Conservation (phyloP, 345 rosid genomes). For the Ailanthus altissimus region DNA sequence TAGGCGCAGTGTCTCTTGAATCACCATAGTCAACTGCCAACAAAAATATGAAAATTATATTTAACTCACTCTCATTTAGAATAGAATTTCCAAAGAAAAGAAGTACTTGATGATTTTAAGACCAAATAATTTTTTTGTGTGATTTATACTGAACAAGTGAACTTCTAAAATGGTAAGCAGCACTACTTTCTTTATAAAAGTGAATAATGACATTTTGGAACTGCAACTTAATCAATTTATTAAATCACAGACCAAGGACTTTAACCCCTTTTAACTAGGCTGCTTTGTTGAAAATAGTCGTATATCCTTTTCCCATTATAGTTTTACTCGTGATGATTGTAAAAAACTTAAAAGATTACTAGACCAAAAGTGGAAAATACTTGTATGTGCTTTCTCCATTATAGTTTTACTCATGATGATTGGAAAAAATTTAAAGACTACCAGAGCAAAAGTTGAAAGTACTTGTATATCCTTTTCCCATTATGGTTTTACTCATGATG, state of each 20-base stretch:
- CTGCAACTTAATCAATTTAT: not conserved
- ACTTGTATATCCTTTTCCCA: not conserved
- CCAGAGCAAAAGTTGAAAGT: not conserved
- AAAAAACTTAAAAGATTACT: not conserved
- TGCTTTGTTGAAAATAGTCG: not conserved
- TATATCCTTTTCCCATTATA: not conserved
- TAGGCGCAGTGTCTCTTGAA: constrained; percentile 40
- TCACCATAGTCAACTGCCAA: constrained; percentile 39
- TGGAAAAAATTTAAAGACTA: not conserved
- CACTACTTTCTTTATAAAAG: not conserved
- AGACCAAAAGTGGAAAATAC: not conserved
- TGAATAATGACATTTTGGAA: not conserved
- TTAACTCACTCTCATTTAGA: not conserved
- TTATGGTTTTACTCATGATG: not conserved
- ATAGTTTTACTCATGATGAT: not conserved
- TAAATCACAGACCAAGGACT: not conserved
- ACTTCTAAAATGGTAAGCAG: not conserved
- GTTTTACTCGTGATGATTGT: not conserved
- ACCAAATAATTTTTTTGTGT: not conserved
- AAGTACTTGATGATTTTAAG: not conserved
- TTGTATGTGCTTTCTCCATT: not conserved
- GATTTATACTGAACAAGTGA: not conserved
- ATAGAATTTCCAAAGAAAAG: not conserved
- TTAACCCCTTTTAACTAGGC: not conserved
- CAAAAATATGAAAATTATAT: not conserved